These are phyloP conservation scores for Achlya hypogyna DNA, from an alignment of 352 stramenopile genomes.

Conservation along the genomic window DNA sequence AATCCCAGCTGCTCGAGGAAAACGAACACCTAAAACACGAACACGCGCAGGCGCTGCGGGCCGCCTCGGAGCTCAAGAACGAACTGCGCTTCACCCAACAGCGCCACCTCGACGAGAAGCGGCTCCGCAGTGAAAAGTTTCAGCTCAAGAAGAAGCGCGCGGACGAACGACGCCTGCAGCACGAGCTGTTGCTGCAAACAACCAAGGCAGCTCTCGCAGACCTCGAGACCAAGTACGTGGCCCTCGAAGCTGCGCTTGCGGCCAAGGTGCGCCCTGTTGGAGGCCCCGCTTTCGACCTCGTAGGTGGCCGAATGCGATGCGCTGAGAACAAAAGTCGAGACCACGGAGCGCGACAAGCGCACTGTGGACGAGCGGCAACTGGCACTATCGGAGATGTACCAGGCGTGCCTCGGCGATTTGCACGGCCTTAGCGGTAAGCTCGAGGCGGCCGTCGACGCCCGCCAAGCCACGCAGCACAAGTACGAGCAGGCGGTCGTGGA, in stretches of 20 bases:
- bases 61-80: constrained; percentile 64
- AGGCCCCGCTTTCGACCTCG: constrained; percentile 15
- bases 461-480: constrained; percentile 39
- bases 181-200: constrained; percentile 37
- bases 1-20: constrained; percentile 74
- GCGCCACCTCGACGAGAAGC: constrained; percentile 44
- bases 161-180: constrained; percentile 45
- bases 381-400: constrained; percentile 47
- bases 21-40: constrained; percentile 60
- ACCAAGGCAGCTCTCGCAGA: constrained; percentile 33
- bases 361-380: constrained; percentile 39
- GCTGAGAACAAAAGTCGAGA: constrained; percentile 22
- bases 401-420: constrained; percentile 52
- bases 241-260: not conserved
- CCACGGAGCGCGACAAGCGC: constrained; percentile 32
- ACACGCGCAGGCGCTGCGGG: constrained; percentile 55
- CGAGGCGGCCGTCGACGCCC: constrained; percentile 38
- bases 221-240: constrained; percentile 18
- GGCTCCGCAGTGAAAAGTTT: constrained; percentile 54
- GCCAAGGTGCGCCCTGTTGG: constrained; percentile 20
- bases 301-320: constrained; percentile 25
- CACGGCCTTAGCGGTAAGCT: constrained; percentile 57
- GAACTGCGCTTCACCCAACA: constrained; percentile 30
- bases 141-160: constrained; percentile 67
- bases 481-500: constrained; percentile 33